A percentile compares a stretch with the other conserved stretches of the same genome.
phyloP scores from a whole-genome alignment of 2,329 filamentous ascomycete genomes.

The Apiospora phragmitis region DNA sequence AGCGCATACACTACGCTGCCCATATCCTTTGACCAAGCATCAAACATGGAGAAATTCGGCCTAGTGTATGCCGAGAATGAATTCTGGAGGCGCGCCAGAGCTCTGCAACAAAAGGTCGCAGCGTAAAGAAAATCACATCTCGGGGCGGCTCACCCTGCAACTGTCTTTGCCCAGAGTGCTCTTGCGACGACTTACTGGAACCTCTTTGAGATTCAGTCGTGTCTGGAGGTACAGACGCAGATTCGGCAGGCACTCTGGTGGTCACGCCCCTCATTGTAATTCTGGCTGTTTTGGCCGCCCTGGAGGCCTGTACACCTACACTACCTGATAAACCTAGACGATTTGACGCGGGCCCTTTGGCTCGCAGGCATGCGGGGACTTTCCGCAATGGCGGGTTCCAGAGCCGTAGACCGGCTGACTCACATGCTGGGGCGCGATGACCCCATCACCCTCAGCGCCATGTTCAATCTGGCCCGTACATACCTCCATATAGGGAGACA shows the following conservation, averaged over 20 bases:
- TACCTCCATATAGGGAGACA: constrained; percentile 23
- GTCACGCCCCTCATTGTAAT: not conserved
- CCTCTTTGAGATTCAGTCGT: not conserved
- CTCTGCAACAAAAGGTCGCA: constrained; percentile 18
- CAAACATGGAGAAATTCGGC: constrained; percentile 25
- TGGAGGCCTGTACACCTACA: constrained; percentile 20
- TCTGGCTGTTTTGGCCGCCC: constrained; percentile 19
- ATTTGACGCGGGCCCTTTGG: constrained; percentile 18
- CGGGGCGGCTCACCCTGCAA: not conserved
- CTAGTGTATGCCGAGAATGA: constrained; percentile 29
- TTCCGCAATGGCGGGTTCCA: constrained; percentile 17
- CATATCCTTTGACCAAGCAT: constrained; percentile 14
- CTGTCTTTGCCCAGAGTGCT: not conserved
- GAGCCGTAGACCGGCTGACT: not conserved
- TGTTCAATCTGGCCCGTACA: constrained; percentile 30
- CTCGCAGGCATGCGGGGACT: constrained; percentile 17
- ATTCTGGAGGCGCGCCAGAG: constrained; percentile 24
- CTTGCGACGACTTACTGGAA: not conserved
- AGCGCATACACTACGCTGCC: not conserved
- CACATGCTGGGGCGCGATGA: constrained; percentile 22
- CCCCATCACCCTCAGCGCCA: constrained; percentile 29
- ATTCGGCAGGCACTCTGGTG: not conserved
- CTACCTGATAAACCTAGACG: constrained; percentile 19
- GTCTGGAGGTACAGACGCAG: not conserved
- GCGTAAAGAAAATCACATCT: not conserved